Conservation (phyloP, 1,139 yeast genomes). For the Candida tropicalis region DNA sequence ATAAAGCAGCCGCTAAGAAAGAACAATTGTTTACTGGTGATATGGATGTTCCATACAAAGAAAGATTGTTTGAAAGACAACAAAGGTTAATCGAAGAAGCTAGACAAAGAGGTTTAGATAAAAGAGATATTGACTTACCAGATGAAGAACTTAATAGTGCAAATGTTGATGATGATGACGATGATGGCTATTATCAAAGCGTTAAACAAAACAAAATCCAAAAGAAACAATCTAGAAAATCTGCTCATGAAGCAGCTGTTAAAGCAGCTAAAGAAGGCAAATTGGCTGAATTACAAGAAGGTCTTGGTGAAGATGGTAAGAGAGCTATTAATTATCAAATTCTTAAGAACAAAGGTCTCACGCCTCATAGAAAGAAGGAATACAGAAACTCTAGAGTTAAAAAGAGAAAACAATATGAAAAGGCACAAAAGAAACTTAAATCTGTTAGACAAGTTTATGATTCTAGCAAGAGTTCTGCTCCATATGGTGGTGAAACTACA, state of each 20-base stretch:
- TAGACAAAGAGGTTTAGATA: constrained; percentile 70
- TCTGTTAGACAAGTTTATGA: constrained; percentile 88
- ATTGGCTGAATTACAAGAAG: constrained; percentile 69
- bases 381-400: constrained; percentile 95
- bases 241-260: constrained; percentile 72
- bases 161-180: constrained; percentile 52
- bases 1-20: constrained; percentile 64
- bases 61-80: constrained; percentile 85
- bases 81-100: constrained; percentile 89
- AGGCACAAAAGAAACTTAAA: constrained; percentile 91
- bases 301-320: constrained; percentile 76
- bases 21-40: constrained; percentile 76
- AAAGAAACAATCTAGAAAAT: constrained; percentile 55
- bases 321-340: constrained; percentile 95
- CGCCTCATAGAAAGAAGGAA: constrained; percentile 90
- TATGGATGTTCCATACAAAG: constrained; percentile 89
- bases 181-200: constrained; percentile 52
- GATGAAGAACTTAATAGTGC: constrained; percentile 58
- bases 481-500: constrained; percentile 92
- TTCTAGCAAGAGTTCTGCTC: constrained; percentile 67
- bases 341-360: constrained; percentile 91
- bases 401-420: constrained; percentile 96
- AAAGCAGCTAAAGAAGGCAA: constrained; percentile 87
- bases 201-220: constrained; percentile 51
- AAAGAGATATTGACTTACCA: constrained; percentile 44